Base-by-base conservation (phyloP, 345 rosid species). In the Limnanthes douglasii region DNA sequence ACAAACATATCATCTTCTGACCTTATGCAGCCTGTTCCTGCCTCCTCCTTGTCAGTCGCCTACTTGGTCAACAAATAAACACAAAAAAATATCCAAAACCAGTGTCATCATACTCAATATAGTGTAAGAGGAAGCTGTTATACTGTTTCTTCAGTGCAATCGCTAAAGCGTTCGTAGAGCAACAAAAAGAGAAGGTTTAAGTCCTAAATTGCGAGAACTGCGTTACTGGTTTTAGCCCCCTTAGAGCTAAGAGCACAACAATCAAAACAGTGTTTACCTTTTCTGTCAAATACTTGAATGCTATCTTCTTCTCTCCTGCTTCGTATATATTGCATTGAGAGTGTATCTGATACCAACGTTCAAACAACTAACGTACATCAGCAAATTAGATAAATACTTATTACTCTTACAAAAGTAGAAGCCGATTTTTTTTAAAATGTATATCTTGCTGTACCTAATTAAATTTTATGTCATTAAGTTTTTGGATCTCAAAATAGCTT, bases 301-400 rank as follows among this genome's bases (percentile, higher is more conserved):
- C 90, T 21, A 66, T 60, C 73, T 85, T 85, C 67, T 85, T 92
- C 57, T 72, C 68, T 16, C 78, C 83, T 33, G 93, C 96, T 73
- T 92, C 96, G 50, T 92, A 85, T 56, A 85, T 75, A 64, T 92
- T 92, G 68, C 83, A 71, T 16, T 85, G 90, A 43, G 96, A 92
- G 57, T 70, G 73, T 56, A 92, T 78, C 96, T 92, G 59, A 25
- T 14, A 28, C 42, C 21, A 44, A 44, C 41, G 31, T 4, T 15
- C 16, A 41, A 18, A 40, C 15, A 37, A 26, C 8, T 40, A 17
- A 30, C 10, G n/a, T n/a, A n/a, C n/a, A n/a, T n/a, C n/a, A n/a
- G n/a, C n/a, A n/a, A n/a, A n/a, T n/a, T n/a, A n/a, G n/a, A n/a
- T n/a, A n/a, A n/a, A n/a, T n/a, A n/a, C n/a, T n/a, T n/a, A n/a